Percentiles rank a stretch among this genome's conserved stretches.
phyloP scores from a whole-genome alignment of 371 early-diverging fungal genomes.

The Syncephalis fuscata region DNA sequence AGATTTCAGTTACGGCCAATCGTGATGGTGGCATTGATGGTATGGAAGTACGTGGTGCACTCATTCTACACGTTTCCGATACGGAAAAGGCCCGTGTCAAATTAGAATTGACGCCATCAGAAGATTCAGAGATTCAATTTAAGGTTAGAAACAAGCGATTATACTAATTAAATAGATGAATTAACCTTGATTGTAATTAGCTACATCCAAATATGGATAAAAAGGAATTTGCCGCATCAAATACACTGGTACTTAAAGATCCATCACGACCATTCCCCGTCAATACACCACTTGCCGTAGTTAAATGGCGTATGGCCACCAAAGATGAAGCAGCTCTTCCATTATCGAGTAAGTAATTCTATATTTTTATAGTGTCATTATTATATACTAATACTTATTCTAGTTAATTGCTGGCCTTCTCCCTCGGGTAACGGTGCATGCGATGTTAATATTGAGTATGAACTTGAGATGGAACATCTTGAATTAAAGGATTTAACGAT shows the following conservation, averaged over 20 bases:
- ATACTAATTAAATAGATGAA: neutral
- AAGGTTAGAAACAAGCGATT: slow-evolving; percentile 25
- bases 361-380: neutral
- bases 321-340: slow-evolving; percentile 73
- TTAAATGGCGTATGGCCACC: slow-evolving; percentile 74
- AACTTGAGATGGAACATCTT: slow-evolving; percentile 52
- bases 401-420: slow-evolving; percentile 95
- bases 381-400: neutral
- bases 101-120: slow-evolving; percentile 25
- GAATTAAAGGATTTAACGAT: slow-evolving; percentile 76
- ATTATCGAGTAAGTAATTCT: slow-evolving; percentile 40
- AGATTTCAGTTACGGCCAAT: slow-evolving; percentile 60
- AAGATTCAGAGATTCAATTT: slow-evolving; percentile 53
- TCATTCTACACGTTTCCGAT: slow-evolving; percentile 62
- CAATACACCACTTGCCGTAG: slow-evolving; percentile 64
- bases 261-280: slow-evolving; percentile 68
- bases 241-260: slow-evolving; percentile 66
- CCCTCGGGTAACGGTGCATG: slow-evolving; percentile 70
- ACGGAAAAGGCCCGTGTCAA: slow-evolving; percentile 33
- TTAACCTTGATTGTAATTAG: slow-evolving; percentile 15
- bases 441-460: slow-evolving; percentile 92
- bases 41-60: slow-evolving; percentile 84
- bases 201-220: slow-evolving; percentile 97
- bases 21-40: slow-evolving; percentile 82
- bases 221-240: slow-evolving; percentile 47